Evolutionary conservation across 371 early-diverging fungal species (phyloP).

Genomic region (Haplosporangium sp.): DNA sequence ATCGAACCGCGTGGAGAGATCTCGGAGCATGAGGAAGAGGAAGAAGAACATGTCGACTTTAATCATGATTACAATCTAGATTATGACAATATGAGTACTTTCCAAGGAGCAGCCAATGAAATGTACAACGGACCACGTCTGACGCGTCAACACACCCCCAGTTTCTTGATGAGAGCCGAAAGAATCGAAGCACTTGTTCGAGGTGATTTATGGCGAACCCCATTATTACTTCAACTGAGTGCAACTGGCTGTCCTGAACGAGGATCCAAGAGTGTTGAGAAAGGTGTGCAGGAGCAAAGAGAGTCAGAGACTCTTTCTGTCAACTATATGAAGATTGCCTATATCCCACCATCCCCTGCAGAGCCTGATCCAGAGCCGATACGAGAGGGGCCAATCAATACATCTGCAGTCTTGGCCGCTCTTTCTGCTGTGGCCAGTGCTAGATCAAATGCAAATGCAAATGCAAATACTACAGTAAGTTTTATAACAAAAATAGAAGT

Average conservation of each 20-base stretch:
- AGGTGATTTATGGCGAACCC: constrained; percentile 29
- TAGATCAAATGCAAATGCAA: not conserved
- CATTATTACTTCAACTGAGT: constrained; percentile 12
- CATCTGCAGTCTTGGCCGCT: constrained; percentile 8
- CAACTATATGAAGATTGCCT: constrained; percentile 28
- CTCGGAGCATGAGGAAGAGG: constrained; percentile 11
- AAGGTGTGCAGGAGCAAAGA: constrained; percentile 31
- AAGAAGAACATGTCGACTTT: constrained; percentile 2
- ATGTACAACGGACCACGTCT: not conserved
- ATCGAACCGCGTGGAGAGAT: constrained; percentile 24
- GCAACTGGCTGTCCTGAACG: not conserved
- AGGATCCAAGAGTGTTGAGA: constrained; percentile 31
- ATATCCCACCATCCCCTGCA: constrained; percentile 41
- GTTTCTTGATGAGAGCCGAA: constrained; percentile 12
- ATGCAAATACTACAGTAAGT: not conserved
- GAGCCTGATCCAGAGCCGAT: constrained; percentile 36
- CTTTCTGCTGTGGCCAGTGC: constrained; percentile 16
- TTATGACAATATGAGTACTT: not conserved
- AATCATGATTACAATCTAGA: not conserved
- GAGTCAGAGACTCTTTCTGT: constrained; percentile 39
- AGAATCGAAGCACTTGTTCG: constrained; percentile 2
- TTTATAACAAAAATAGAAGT: not conserved
- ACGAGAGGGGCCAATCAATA: not conserved
- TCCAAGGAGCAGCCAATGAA: not conserved
- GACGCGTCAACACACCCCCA: not conserved